Evolutionary conservation across 306 rosid species (phyloP), one percentile per base, ranked within the genome.

Genomic region (Prunus padus): DNA sequence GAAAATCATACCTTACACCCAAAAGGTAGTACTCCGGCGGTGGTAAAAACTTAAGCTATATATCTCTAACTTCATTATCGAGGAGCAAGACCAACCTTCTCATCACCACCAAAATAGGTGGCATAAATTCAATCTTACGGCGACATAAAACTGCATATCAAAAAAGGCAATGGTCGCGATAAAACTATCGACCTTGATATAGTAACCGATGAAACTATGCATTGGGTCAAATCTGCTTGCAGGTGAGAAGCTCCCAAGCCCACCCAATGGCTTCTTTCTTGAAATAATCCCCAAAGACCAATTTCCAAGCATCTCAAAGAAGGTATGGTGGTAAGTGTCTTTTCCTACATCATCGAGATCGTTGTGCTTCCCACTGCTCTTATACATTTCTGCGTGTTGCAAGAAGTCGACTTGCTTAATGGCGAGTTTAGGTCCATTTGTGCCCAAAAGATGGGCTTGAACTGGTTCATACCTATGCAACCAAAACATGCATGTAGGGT

Each of bases 261-360:
- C 97, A 95, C 78, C 71, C 75, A 68, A 95, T 95, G 81, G 97
- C 97, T 76, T 92, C 97, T 54, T 37, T 72, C 83, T 95, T 92
- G 52, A 95, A 95, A 87, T 95, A 95, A 80, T 95, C 97, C 45
- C 26, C 1, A 95, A 95, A 1, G 99, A 95, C 99, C 99, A 95
- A 64, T 95, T 95, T 1, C 99, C 97, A 72, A 95, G 86, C 99
- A 95, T 95, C 82, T 95, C 99, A 75, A 95, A 95, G 85, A 95
- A 95, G 45, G 99, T 95, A 67, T 92, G 99, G 80, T 95, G 99
- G 80, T 95, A 95, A 9, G 99, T 95, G 85, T 95, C 99, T 76
- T 95, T 95, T 71, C 99, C 99, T 3, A 95, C 99, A 3, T 95
- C 99, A 56, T 95, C 99, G 4, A 95, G 97, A 82, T 95, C 97